Evolutionary conservation across 306 rosid genomes (phyloP).

Genomic region (Carpinus fangiana): DNA sequence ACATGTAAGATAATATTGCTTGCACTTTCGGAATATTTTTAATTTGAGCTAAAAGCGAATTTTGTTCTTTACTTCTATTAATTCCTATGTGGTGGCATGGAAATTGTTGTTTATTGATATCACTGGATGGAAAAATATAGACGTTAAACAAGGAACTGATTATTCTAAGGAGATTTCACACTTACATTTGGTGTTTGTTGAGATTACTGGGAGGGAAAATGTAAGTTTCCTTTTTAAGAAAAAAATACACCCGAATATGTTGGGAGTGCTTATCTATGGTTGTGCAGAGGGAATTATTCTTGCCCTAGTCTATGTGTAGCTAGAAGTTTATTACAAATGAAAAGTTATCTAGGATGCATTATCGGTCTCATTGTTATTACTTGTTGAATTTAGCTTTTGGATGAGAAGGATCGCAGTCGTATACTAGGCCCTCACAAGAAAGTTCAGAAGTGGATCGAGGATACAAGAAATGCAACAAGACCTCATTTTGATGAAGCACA

Average conservation of each 20-base stretch:
- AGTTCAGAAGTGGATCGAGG: conserved; percentile 81
- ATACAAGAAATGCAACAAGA: conserved; percentile 65
- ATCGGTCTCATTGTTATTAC: conserved; percentile 14
- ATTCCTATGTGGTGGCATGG: neutral
- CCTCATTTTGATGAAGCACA: conserved; percentile 90
- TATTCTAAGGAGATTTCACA: neutral
- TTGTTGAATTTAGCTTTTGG: conserved; percentile 53
- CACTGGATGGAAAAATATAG: neutral
- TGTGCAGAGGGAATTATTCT: conserved; percentile 2
- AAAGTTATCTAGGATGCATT: conserved; percentile 16
- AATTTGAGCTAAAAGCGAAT: neutral
- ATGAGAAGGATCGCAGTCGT: conserved; percentile 57
- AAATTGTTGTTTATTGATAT: neutral
- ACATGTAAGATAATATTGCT: neutral
- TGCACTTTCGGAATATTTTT: neutral
- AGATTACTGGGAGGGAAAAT: neutral
- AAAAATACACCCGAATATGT: neutral
- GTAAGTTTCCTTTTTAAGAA: neutral
- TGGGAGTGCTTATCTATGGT: neutral
- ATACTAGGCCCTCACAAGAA: conserved; percentile 78
- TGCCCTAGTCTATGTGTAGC: neutral
- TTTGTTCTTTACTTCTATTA: neutral
- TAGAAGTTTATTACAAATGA: conserved; percentile 8
- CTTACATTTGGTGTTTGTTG: too few relatives aligned
- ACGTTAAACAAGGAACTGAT: neutral